Conservation (phyloP, 257 asterid genomes). For the Echium plantagineum region DNA sequence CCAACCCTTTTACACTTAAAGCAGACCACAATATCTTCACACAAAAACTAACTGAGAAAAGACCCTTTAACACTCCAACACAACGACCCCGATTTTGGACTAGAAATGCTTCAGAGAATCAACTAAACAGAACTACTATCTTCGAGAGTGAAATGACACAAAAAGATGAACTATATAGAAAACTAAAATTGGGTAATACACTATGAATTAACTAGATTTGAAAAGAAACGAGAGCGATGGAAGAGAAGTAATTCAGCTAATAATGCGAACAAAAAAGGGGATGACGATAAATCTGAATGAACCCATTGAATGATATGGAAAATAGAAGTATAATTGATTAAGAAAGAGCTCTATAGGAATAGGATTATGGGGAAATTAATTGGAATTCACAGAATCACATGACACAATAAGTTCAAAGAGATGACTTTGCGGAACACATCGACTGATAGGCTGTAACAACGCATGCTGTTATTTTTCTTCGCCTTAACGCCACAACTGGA, state of each 20-base stretch:
- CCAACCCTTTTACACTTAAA: slow-evolving; percentile 38
- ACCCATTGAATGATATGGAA: slow-evolving; percentile 43
- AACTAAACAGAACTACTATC: not conserved
- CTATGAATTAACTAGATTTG: not conserved
- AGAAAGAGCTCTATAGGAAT: not conserved
- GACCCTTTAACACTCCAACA: slow-evolving; percentile 5
- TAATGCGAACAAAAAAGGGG: slow-evolving; percentile 68
- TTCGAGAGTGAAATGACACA: slow-evolving; percentile 8
- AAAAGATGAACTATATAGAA: not conserved
- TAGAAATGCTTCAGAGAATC: slow-evolving; percentile 10
- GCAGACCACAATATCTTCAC: slow-evolving; percentile 13
- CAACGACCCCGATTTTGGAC: slow-evolving; percentile 14
- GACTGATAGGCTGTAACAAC: slow-evolving; percentile 67
- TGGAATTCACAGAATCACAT: slow-evolving; percentile 66
- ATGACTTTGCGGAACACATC: slow-evolving; percentile 67
- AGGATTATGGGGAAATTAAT: slow-evolving; percentile 4
- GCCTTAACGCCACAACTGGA: slow-evolving; percentile 24
- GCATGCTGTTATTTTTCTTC: slow-evolving; percentile 55
- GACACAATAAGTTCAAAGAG: slow-evolving; percentile 84
- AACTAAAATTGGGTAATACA: slow-evolving; percentile 1
- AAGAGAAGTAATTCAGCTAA: slow-evolving; percentile 35
- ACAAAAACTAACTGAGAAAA: slow-evolving; percentile 7
- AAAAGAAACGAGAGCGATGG: not conserved
- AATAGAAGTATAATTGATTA: not conserved
- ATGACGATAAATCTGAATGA: slow-evolving; percentile 53